Conservation (phyloP, 345 rosid genomes). For the Melastoma malabathricum region DNA sequence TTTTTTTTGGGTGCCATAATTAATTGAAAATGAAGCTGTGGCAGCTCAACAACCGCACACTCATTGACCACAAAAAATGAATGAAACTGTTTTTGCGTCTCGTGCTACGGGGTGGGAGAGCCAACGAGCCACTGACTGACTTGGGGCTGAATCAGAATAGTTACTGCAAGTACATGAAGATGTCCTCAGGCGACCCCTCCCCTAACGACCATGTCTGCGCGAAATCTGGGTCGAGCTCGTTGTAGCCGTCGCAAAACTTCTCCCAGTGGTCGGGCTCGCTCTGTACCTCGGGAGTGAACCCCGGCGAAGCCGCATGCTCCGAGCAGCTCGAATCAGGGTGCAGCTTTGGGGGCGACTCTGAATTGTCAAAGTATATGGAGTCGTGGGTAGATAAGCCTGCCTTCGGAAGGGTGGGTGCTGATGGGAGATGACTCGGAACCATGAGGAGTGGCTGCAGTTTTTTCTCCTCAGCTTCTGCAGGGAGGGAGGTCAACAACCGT, state of each 20-base stretch:
- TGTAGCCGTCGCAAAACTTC: slow-evolving; percentile 29
- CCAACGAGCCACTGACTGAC: not conserved
- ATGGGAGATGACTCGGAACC: slow-evolving; percentile 11
- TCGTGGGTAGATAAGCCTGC: slow-evolving; percentile 14
- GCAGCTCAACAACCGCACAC: slow-evolving; percentile 15
- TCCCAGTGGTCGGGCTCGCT: slow-evolving; percentile 56
- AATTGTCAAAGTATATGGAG: slow-evolving; percentile 37
- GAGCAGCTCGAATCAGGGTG: slow-evolving; percentile 74
- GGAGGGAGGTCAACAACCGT: not conserved
- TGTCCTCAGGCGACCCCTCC: slow-evolving; percentile 34
- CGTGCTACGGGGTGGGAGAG: slow-evolving; percentile 18
- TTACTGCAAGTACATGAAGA: slow-evolving; percentile 49
- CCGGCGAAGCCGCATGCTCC: slow-evolving; percentile 73
- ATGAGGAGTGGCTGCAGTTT: slow-evolving; percentile 25
- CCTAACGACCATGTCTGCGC: not conserved
- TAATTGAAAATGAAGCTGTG: no score
- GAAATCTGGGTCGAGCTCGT: slow-evolving; percentile 49
- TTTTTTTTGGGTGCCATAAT: no score
- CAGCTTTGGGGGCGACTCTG: slow-evolving; percentile 79
- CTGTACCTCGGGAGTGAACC: slow-evolving; percentile 80
- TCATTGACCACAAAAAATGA: slow-evolving; percentile 29
- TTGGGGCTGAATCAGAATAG: slow-evolving; percentile 20
- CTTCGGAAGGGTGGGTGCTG: slow-evolving; percentile 2
- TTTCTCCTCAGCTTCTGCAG: slow-evolving; percentile 13
- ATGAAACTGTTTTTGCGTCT: slow-evolving; percentile 16